Evolutionary conservation across 257 asterid genomes (phyloP).

Genomic region (Avicennia marina): DNA sequence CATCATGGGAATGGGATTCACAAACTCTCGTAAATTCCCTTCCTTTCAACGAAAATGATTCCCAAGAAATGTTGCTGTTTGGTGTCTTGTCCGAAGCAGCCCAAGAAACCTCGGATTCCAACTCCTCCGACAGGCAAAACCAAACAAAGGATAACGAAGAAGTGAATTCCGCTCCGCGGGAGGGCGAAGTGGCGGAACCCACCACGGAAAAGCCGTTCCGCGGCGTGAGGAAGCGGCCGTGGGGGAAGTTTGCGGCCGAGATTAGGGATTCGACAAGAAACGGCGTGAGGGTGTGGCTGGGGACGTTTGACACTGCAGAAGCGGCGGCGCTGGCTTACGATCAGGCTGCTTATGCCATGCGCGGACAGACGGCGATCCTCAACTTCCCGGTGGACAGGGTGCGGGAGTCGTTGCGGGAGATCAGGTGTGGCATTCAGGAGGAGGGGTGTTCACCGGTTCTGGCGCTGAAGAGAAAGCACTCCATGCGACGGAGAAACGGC

Average conservation of each 20-base stretch:
- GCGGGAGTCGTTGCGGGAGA: conserved; percentile 47
- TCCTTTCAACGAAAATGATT: conserved; percentile 44
- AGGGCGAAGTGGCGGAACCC: neutral
- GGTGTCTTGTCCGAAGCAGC: conserved; percentile 26
- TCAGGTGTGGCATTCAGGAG: conserved; percentile 27
- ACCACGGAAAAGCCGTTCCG: conserved; percentile 38
- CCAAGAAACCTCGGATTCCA: conserved; percentile 34
- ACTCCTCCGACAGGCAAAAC: conserved; percentile 18
- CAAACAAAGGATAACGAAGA: conserved; percentile 36
- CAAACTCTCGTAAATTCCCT: conserved; percentile 6
- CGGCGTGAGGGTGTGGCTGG: conserved; percentile 75
- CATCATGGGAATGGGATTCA: conserved; percentile 20
- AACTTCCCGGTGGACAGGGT: conserved; percentile 71
- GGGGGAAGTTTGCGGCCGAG: conserved; percentile 94
- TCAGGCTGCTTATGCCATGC: conserved; percentile 76
- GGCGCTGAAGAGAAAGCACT: conserved; percentile 71
- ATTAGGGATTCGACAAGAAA: conserved; percentile 79
- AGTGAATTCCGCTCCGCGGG: conserved; percentile 31
- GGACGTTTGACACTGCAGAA: conserved; percentile 76
- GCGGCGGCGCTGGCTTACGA: conserved; percentile 89
- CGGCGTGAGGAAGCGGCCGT: conserved; percentile 76
- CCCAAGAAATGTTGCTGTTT: conserved; percentile 36
- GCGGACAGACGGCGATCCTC: conserved; percentile 55
- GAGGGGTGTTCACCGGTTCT: conserved; percentile 56
- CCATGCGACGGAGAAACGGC: conserved; percentile 32